Evolutionary conservation across 2,329 filamentous ascomycete genomes (phyloP).

Genomic region (Coniochaeta ligniaria): DNA sequence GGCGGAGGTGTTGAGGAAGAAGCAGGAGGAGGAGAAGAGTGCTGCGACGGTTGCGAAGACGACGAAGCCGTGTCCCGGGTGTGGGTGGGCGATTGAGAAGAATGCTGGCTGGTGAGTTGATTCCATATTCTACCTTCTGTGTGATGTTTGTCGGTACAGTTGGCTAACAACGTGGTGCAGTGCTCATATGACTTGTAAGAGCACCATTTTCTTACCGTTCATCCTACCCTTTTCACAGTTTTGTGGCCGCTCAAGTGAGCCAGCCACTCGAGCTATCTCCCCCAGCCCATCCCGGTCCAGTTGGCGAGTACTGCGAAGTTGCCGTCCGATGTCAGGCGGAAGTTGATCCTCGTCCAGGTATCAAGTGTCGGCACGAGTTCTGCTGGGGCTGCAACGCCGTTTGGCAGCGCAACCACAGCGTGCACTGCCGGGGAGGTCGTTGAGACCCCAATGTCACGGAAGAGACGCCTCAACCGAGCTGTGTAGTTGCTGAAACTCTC

Average conservation of each 20-base stretch:
- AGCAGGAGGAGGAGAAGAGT: slow-evolving; percentile 28
- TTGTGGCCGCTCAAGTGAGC: background rate
- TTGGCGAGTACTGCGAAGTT: background rate
- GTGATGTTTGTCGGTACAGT: background rate
- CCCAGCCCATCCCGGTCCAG: background rate
- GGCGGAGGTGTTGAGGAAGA: slow-evolving; percentile 9
- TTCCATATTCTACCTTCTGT: background rate
- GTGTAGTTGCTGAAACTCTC: background rate
- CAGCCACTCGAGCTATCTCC: background rate
- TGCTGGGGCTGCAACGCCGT: slow-evolving; percentile 24
- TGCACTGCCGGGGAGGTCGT: slow-evolving; percentile 11
- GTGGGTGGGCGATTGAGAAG: slow-evolving; percentile 30
- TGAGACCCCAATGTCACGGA: background rate
- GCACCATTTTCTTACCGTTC: slow-evolving; percentile 3
- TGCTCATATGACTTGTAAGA: slow-evolving; percentile 34
- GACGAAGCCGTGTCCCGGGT: slow-evolving; percentile 31
- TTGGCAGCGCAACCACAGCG: slow-evolving; percentile 15
- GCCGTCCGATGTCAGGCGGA: background rate
- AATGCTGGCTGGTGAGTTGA: slow-evolving; percentile 30
- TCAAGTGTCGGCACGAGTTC: slow-evolving; percentile 25
- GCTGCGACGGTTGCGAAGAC: slow-evolving; percentile 17
- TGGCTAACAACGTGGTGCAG: slow-evolving; percentile 19
- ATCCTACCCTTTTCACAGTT: background rate
- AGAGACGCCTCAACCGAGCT: background rate
- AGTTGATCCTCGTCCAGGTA: slow-evolving; percentile 16